Conservation (phyloP, 139 green algal genomes). For the Parachlorella kessleri region DNA sequence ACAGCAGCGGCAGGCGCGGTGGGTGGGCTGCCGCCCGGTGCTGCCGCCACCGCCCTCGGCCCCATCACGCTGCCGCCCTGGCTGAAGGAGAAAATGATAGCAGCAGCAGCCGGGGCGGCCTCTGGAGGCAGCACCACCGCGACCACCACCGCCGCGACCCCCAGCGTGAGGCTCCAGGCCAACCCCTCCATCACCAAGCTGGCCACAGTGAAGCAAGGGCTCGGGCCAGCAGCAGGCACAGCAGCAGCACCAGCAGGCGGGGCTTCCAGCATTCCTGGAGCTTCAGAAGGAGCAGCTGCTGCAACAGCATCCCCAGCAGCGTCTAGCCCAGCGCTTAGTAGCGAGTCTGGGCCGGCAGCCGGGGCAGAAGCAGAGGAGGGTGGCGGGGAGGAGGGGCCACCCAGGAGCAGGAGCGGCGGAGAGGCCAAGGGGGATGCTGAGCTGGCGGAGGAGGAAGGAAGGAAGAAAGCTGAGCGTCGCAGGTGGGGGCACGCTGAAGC, state of each 20-base stretch:
- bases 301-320: not conserved
- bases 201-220: not conserved
- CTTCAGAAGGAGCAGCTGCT: not conserved
- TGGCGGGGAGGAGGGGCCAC: not conserved
- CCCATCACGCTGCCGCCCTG: not conserved
- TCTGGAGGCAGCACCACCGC: too few species aligned
- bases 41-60: too few species aligned
- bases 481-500: not conserved
- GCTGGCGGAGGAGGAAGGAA: slow-evolving; percentile 4
- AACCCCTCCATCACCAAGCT: slow-evolving; percentile 17
- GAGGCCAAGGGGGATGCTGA: not conserved
- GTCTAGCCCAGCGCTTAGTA: too few species aligned
- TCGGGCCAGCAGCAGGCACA: not conserved
- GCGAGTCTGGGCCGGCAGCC: too few species aligned
- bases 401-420: not conserved
- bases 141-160: too few species aligned
- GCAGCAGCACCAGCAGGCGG: not conserved
- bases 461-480: slow-evolving; percentile 27
- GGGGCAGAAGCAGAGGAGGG: not conserved
- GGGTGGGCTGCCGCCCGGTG: too few species aligned
- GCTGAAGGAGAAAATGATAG: not conserved
- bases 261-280: not conserved
- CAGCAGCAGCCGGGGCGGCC: too few species aligned
- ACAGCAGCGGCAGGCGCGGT: too few species aligned
- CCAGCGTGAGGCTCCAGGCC: slow-evolving; percentile 5